Evolutionary conservation across 805 yeast genomes (phyloP).

Genomic region (Monosporozyma aerobia): DNA sequence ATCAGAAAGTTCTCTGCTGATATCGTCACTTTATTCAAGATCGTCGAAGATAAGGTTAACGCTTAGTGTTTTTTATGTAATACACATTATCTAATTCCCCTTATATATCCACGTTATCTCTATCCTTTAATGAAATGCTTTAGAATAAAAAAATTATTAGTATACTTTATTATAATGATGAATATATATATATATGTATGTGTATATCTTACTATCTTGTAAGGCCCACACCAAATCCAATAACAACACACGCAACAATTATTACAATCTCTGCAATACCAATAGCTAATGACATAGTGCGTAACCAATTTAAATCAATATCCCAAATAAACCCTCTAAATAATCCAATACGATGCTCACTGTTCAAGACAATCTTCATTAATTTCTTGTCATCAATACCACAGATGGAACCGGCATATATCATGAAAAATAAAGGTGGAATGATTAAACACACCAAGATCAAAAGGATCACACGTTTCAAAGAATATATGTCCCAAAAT

Average conservation of each 20-base stretch:
- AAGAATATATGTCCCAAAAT: slow-evolving; percentile 20
- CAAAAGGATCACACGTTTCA: slow-evolving; percentile 12
- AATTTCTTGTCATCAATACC: slow-evolving; percentile 18
- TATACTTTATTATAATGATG: background rate
- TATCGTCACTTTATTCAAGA: slow-evolving; percentile 64
- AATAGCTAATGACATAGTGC: slow-evolving; percentile 25
- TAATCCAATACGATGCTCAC: slow-evolving; percentile 18
- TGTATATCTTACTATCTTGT: background rate
- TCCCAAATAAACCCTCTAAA: slow-evolving; percentile 27
- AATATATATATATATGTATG: background rate
- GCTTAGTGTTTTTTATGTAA: slow-evolving; percentile 18
- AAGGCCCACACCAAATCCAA: slow-evolving; percentile 39
- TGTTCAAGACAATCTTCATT: slow-evolving; percentile 21
- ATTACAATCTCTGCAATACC: slow-evolving; percentile 23
- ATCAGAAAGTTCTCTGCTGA: slow-evolving; percentile 94
- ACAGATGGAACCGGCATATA: slow-evolving; percentile 14
- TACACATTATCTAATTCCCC: too few relatives aligned
- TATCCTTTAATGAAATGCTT: background rate
- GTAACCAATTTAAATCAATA: slow-evolving; percentile 22
- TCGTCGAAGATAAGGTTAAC: slow-evolving; percentile 51
- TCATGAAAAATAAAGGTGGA: slow-evolving; percentile 26
- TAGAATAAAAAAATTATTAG: too few relatives aligned
- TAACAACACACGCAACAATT: slow-evolving; percentile 35
- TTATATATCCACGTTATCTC: background rate
- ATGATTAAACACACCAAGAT: slow-evolving; percentile 14